phyloP scores from a whole-genome alignment of 2,329 filamentous ascomycete species.

The Verticillium alfalfae region DNA sequence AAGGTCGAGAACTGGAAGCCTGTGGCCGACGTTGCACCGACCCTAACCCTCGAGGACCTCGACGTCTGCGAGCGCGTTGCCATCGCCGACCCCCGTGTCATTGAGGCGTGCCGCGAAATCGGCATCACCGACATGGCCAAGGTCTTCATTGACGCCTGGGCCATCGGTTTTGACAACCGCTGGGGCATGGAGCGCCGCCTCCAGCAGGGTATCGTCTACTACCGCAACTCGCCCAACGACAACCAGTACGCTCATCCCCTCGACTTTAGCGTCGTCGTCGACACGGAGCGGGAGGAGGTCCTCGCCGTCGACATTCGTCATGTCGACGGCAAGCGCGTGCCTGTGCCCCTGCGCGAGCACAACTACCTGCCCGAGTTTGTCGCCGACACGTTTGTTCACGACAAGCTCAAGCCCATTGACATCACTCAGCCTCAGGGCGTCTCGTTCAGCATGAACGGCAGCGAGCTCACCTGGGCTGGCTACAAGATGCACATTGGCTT shows the following conservation, averaged over 20 bases:
- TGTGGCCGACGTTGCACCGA: constrained; percentile 1
- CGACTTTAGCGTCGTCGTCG: constrained; percentile 63
- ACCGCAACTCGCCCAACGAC: constrained; percentile 17
- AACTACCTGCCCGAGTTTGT: constrained; percentile 58
- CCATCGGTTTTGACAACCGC: constrained; percentile 26
- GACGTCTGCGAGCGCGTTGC: constrained; percentile 2
- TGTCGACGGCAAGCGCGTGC: constrained; percentile 14
- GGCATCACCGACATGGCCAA: constrained; percentile 12
- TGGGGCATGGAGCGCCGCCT: constrained; percentile 17
- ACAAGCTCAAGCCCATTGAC: constrained; percentile 56
- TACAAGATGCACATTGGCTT: constrained; percentile 57
- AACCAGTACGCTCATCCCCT: constrained; percentile 25
- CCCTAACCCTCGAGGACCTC: constrained; percentile 3
- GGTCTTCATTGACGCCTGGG: constrained; percentile 14
- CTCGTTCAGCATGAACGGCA: constrained; percentile 41
- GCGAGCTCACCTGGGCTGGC: constrained; percentile 14
- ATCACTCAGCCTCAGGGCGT: constrained; percentile 59
- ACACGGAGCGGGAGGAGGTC: constrained; percentile 56
- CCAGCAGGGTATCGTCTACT: constrained; percentile 16
- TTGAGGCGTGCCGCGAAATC: constrained; percentile 48
- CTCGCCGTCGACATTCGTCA: constrained; percentile 52
- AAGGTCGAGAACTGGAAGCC: constrained; percentile 9
- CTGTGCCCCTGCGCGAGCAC: constrained; percentile 42
- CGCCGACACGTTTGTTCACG: constrained; percentile 45
- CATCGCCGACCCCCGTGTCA: constrained; percentile 2